Evolutionary conservation across 1,139 yeast genomes (phyloP).

Genomic region (Yamadazyma triangularis): DNA sequence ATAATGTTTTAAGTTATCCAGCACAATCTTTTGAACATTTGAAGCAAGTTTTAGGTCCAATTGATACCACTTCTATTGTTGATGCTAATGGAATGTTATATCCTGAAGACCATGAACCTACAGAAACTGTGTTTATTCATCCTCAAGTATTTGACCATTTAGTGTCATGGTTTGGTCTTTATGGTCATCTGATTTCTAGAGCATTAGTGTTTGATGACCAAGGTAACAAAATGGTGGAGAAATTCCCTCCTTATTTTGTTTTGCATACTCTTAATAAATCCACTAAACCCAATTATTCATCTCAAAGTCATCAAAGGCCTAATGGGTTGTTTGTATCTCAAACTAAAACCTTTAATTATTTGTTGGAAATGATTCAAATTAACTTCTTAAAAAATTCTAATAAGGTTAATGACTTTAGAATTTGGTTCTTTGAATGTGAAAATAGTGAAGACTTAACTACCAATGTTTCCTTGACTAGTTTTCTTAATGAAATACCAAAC

Average conservation of each 20-base stretch:
- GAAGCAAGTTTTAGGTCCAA: conserved; percentile 25
- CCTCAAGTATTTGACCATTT: conserved; percentile 41
- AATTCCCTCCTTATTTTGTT: conserved; percentile 46
- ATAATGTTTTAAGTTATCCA: conserved; percentile 21
- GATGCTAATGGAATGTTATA: conserved; percentile 29
- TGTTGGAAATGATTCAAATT: conserved; percentile 22
- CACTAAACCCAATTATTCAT: conserved; percentile 3
- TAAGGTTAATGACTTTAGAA: conserved; percentile 19
- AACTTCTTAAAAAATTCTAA: conserved; percentile 16
- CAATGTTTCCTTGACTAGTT: conserved; percentile 20
- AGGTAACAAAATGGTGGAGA: conserved; percentile 45
- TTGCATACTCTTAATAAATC: conserved; percentile 46
- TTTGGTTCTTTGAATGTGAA: conserved; percentile 36
- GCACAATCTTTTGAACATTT: conserved; percentile 24
- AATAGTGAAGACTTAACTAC: conserved; percentile 21
- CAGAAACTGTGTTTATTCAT: conserved; percentile 30
- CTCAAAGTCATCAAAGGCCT: conserved; percentile 8
- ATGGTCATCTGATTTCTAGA: conserved; percentile 44
- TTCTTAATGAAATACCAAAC: conserved; percentile 26
- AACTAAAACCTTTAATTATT: conserved; percentile 31
- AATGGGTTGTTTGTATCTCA: conserved; percentile 22
- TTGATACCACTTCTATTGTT: conserved; percentile 26
- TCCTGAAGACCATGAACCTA: conserved; percentile 25
- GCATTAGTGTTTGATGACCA: conserved; percentile 34
- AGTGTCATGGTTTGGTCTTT: conserved; percentile 51